Conservation (phyloP, 352 stramenopile species). For the Halophytophthora batemanensis region DNA sequence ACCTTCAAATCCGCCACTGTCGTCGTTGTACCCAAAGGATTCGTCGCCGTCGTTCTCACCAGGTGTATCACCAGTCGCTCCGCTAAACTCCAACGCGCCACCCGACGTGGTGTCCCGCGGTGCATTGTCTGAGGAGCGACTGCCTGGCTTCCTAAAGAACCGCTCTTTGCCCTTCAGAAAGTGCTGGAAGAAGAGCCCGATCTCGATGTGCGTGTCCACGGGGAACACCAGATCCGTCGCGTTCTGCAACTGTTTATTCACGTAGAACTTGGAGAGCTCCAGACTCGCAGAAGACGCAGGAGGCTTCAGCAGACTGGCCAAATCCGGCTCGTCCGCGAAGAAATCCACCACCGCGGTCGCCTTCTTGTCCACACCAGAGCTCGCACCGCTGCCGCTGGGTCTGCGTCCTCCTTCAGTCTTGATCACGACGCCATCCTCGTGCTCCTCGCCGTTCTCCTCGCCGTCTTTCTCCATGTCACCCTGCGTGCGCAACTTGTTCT, state of each 20-base stretch:
- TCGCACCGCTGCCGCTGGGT: conserved; percentile 17
- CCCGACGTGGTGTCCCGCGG: conserved; percentile 10
- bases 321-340: conserved; percentile 43
- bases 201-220: conserved; percentile 72
- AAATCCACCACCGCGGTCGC: conserved; percentile 49
- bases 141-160: conserved; percentile 46
- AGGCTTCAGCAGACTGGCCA: conserved; percentile 41
- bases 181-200: conserved; percentile 66
- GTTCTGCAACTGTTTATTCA: conserved; percentile 52
- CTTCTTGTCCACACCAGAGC: conserved; percentile 39
- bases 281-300: conserved; percentile 34
- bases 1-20: conserved; percentile 34
- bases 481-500: conserved; percentile 25
- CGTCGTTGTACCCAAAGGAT: conserved; percentile 39
- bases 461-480: conserved; percentile 26
- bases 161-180: conserved; percentile 75
- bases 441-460: conserved; percentile 28
- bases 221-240: conserved; percentile 66
- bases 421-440: conserved; percentile 19
- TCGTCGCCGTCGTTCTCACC: conserved; percentile 18
- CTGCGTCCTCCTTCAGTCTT: conserved; percentile 23
- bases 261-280: conserved; percentile 43
- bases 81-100: conserved; percentile 18
- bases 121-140: conserved; percentile 7
- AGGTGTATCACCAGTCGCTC: conserved; percentile 10